Conservation (phyloP, 2,329 filamentous ascomycete genomes). For the Fusarium beomiforme region DNA sequence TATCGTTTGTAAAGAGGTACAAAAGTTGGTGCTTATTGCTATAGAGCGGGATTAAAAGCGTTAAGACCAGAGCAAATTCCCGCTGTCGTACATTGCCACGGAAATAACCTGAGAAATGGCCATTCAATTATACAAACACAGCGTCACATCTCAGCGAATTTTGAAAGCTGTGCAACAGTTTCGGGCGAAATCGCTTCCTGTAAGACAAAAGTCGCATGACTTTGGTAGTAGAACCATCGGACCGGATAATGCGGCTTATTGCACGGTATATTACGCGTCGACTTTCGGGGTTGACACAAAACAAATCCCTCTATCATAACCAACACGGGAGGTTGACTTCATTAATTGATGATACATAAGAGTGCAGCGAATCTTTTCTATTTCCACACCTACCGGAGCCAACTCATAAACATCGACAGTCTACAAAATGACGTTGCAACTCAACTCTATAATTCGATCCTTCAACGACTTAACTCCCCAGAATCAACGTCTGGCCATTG, state of each 20-base stretch:
- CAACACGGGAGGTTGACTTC: not conserved
- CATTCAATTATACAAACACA: not conserved
- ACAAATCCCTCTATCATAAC: not conserved
- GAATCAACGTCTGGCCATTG: slow-evolving; percentile 5
- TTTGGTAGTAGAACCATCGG: not conserved
- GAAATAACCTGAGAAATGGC: not conserved
- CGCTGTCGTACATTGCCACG: not conserved
- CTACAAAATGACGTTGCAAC: slow-evolving; percentile 14
- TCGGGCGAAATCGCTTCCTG: slow-evolving; percentile 1
- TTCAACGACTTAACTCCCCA: not conserved
- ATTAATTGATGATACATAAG: not conserved
- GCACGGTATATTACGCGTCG: not conserved
- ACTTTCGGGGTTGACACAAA: not conserved
- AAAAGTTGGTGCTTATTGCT: not conserved
- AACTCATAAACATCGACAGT: not conserved
- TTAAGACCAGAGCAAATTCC: not conserved
- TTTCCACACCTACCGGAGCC: too few species aligned
- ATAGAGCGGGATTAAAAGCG: not conserved
- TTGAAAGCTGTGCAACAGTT: not conserved
- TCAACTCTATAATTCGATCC: not conserved
- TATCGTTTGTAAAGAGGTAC: too few species aligned
- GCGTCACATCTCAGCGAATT: not conserved
- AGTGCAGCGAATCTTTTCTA: not conserved
- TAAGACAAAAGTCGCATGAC: slow-evolving; percentile 7
- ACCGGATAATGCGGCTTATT: slow-evolving; percentile 1